These are phyloP conservation scores for Syncephalis fuscata DNA, from an alignment of 371 early-diverging fungal species.

Conservation along the genomic window DNA sequence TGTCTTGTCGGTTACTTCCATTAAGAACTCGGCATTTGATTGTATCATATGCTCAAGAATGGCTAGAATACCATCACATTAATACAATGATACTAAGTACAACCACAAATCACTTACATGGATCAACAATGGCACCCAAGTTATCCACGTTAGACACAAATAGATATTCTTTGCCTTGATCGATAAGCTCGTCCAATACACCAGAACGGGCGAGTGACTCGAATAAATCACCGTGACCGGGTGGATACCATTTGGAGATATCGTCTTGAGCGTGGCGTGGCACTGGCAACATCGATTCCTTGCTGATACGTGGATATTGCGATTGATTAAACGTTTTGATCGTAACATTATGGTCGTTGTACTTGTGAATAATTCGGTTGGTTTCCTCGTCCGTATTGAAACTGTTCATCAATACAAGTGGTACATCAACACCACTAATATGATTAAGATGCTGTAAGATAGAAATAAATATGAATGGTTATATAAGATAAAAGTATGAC, in stretches of 20 bases:
- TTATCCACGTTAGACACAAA: constrained; percentile 99
- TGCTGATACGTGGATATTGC: constrained; percentile 89
- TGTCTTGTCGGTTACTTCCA: constrained; percentile 99
- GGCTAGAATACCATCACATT: constrained; percentile 9
- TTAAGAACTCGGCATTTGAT: constrained; percentile 86
- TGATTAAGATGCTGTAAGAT: constrained; percentile 71
- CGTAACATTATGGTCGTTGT: constrained; percentile 72
- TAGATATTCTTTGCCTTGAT: constrained; percentile 96
- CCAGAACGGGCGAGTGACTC: constrained; percentile 91
- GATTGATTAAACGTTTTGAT: constrained; percentile 98
- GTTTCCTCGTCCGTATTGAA: constrained; percentile 99
- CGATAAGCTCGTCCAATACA: constrained; percentile 85
- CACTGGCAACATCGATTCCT: constrained; percentile 84
- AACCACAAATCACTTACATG: constrained; percentile 6
- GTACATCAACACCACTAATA: constrained; percentile 77
- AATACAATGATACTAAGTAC: too few species aligned
- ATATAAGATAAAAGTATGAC: neutral
- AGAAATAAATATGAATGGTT: neutral
- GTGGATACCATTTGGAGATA: constrained; percentile 68
- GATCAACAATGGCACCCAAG: constrained; percentile 96
- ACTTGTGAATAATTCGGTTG: constrained; percentile 90
- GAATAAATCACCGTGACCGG: constrained; percentile 99
- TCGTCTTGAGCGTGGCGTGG: constrained; percentile 41
- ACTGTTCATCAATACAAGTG: constrained; percentile 99
- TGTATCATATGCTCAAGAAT: constrained; percentile 88